Evolutionary conservation across 1,284 basidiomycete genomes (phyloP), one percentile per base, ranked within the genome.

Genomic region (Rhizopogon hawkerae): DNA sequence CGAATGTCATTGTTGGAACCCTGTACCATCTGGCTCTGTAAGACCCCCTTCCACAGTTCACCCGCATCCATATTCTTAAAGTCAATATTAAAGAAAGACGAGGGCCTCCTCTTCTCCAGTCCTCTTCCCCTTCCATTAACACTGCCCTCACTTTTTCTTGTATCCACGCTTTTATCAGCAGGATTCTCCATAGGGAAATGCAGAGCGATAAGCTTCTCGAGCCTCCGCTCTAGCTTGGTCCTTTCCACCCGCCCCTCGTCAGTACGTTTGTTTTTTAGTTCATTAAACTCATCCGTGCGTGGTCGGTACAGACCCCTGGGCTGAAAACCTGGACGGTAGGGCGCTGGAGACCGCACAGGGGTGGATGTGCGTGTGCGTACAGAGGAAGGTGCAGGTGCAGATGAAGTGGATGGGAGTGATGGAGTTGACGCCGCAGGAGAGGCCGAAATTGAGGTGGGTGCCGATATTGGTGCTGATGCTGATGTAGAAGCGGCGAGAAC

Each of bases 191-290:
- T 29, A 42, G 87, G 81, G 59, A 94, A 94, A 66, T 94, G 91
- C 5, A 94, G 69, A 46, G 78, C 74, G 47, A 93, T 84, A 36
- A 93, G 75, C 71, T 94, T 94, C 60, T 92, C 90, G 50, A 93
- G 75, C 33, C 91, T 74, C 46, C 91, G 73, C 55, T 88, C 85
- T 5, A 93, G 68, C 54, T 92, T 80, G 24, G 88, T 85, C 37
- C 84, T 78, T 61, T 94, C 90, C 37, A 89, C 74, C 23, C 84
- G 78, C 26, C 77, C 74, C n/a, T 75, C 77, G 44, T 84, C 81
- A 8, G 74, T 76, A 42, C 72, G 74, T 3, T 62, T 56, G 43
- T 71, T 75, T 39, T 90, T 79, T 2, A 74, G 61, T 8, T 74
- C 75, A n/a, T 82, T 52, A 59, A 89, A 94, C 49, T 89, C 85